Evolutionary conservation across 371 early-diverging fungal genomes (phyloP), one percentile per base, ranked within the genome.

Genomic region (Mortierella sp.): DNA sequence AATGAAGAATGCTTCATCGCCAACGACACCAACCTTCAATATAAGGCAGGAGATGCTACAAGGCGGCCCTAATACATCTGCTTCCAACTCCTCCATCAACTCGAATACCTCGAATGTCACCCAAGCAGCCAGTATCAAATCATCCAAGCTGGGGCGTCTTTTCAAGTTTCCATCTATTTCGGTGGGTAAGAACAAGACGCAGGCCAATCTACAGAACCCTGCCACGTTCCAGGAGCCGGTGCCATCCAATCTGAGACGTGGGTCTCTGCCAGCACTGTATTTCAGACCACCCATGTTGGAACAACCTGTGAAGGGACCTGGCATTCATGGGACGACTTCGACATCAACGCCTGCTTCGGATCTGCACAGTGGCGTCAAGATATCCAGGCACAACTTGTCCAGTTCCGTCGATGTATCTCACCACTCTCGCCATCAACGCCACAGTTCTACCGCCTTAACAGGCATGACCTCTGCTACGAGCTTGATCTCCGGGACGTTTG

Each of bases 101-200:
- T 50, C 55, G 16, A 41, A 41, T 24, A 34, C 43, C 10, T 49
- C 71, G 13, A 21, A 38, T 8, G 6, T 47, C 0, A 28, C 50
- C 16, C 23, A 50, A 38, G 41, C 30, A 2, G 24, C 48, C 6
- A 45, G 19, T 45, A 6, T 53, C 3, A 58, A 42, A 12, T 18
- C 62, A 12, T 42, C 66, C 6, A 54, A 67, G 2, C 38, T 68
- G 3, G 65, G 65, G 9, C 59, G 54, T 1, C 26, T 74, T 38
- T 69, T 74, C 54, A 68, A 69, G 27, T 64, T 74, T n/a, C 76
- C 69, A 0, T 69, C 76, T 10, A 13, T 74, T n/a, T 64, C 64
- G 2, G 58, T 74, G 47, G 54, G 60, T 13, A 58, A 41, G n/a
- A 60, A 65, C 18, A 64, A 74, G 27, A 59, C 34, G 31, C n/a